phyloP scores from a whole-genome alignment of 352 stramenopile genomes.

The Aphanomyces stellatus region DNA sequence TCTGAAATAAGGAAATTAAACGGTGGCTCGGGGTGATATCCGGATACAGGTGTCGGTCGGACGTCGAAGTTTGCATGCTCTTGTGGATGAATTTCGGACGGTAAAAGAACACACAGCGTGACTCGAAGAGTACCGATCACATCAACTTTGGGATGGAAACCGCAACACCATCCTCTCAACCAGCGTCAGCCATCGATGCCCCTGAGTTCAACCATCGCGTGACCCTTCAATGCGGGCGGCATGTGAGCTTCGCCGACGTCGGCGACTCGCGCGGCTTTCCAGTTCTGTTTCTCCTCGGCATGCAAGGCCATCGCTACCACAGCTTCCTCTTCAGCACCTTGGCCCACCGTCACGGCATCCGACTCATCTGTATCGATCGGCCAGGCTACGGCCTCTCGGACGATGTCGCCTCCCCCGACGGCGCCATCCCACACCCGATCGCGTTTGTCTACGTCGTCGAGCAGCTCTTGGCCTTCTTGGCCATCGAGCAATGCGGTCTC shows the following conservation, averaged over 20 bases:
- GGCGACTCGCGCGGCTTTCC: constrained; percentile 10
- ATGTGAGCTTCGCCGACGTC: constrained; percentile 16
- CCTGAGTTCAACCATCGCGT: constrained; percentile 1
- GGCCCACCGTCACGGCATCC: background rate
- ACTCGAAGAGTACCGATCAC: too few relatives aligned
- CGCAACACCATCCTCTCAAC: too few relatives aligned
- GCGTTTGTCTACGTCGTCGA: constrained; percentile 14
- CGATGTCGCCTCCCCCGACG: background rate
- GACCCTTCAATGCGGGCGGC: background rate
- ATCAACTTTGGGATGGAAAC: too few relatives aligned
- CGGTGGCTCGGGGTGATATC: too few relatives aligned
- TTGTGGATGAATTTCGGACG: too few relatives aligned
- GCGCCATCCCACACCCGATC: constrained; percentile 3
- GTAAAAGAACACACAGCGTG: too few relatives aligned
- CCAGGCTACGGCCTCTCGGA: constrained; percentile 18
- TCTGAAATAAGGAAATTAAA: too few relatives aligned
- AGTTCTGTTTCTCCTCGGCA: constrained; percentile 14
- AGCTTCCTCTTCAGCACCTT: constrained; percentile 14
- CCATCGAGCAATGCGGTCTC: constrained; percentile 7
- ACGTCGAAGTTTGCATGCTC: too few relatives aligned
- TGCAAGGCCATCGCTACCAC: constrained; percentile 16
- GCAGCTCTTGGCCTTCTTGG: background rate
- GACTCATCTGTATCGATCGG: constrained; percentile 15
- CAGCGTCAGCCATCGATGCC: background rate
- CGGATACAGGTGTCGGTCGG: too few relatives aligned